A percentile compares a stretch with the other conserved stretches of the same genome.
These are phyloP conservation scores for Lathyrus oleraceus DNA, from an alignment of 306 rosid species.

Conservation along the genomic window DNA sequence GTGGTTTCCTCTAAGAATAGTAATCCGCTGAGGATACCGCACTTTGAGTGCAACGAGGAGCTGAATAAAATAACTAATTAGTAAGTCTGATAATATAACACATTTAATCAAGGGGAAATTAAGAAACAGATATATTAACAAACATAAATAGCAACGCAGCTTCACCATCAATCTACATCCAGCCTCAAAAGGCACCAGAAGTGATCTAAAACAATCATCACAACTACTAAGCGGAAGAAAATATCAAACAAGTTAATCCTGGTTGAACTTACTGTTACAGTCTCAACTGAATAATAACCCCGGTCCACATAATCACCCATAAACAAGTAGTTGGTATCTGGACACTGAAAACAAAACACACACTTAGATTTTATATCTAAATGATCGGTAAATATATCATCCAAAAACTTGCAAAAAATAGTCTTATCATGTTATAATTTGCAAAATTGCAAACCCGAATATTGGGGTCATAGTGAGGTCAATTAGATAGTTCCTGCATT, in stretches of 20 bases:
- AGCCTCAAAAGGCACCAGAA: not conserved
- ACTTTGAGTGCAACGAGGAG: slow-evolving; percentile 95
- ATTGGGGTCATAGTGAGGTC: slow-evolving; percentile 32
- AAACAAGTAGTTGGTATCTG: slow-evolving; percentile 94
- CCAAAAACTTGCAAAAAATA: slow-evolving; percentile 20
- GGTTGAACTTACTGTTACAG: slow-evolving; percentile 77
- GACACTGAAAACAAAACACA: slow-evolving; percentile 71
- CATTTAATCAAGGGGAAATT: slow-evolving; percentile 15
- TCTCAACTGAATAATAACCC: slow-evolving; percentile 98
- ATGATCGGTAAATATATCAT: slow-evolving; percentile 11
- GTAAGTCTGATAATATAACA: slow-evolving; percentile 3
- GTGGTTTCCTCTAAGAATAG: slow-evolving; percentile 99
- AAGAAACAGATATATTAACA: slow-evolving; percentile 20
- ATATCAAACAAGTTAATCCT: slow-evolving; percentile 1
- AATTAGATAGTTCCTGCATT: slow-evolving; percentile 38
- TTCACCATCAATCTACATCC: slow-evolving; percentile 20
- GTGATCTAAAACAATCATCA: not conserved
- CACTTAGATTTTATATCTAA: slow-evolving; percentile 27
- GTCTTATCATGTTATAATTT: slow-evolving; percentile 24
- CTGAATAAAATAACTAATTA: slow-evolving; percentile 56
- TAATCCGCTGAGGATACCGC: slow-evolving; percentile 88
- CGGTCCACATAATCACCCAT: slow-evolving; percentile 99
- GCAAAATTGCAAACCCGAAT: slow-evolving; percentile 29
- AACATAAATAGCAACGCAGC: slow-evolving; percentile 27
- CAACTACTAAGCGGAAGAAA: slow-evolving; percentile 9